phyloP scores from a whole-genome alignment of 2,329 filamentous ascomycete genomes.

The Aspergillus piperis region DNA sequence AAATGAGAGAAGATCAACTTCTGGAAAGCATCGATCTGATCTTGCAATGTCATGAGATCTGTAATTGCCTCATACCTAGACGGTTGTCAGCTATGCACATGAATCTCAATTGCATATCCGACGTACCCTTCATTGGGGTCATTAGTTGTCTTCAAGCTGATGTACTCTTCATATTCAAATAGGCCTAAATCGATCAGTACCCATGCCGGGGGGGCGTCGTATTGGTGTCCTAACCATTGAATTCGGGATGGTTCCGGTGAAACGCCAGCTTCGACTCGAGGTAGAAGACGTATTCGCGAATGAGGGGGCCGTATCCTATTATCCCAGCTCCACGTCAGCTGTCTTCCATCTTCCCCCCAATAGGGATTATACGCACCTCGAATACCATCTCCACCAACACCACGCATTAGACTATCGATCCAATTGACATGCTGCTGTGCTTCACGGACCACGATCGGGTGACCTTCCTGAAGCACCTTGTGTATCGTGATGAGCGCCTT shows the following conservation, averaged over 20 bases:
- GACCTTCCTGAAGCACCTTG: slow-evolving; percentile 95
- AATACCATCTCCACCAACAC: slow-evolving; percentile 78
- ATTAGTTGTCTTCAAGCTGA: slow-evolving; percentile 96
- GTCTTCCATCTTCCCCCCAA: too few relatives aligned
- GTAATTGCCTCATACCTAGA: slow-evolving; percentile 81
- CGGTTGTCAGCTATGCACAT: slow-evolving; percentile 23
- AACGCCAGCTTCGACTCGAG: slow-evolving; percentile 93
- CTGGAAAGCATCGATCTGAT: slow-evolving; percentile 98
- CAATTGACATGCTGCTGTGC: slow-evolving; percentile 85
- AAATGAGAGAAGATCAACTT: slow-evolving; percentile 99
- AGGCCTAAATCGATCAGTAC: slow-evolving; percentile 53
- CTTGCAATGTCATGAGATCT: slow-evolving; percentile 93
- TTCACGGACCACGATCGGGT: slow-evolving; percentile 82
- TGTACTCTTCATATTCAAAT: slow-evolving; percentile 99
- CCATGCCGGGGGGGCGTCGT: background rate
- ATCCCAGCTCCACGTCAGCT: slow-evolving; percentile 7
- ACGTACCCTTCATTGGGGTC: slow-evolving; percentile 91
- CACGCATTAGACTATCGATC: slow-evolving; percentile 89
- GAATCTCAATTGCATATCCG: background rate
- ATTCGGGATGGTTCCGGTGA: slow-evolving; percentile 93
- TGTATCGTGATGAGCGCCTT: slow-evolving; percentile 97
- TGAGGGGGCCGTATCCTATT: slow-evolving; percentile 78
- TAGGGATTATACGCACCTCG: slow-evolving; percentile 56
- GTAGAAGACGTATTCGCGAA: slow-evolving; percentile 96
- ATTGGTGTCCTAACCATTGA: slow-evolving; percentile 68